These are phyloP conservation scores for Hamigera avellanea DNA, from an alignment of 495 filamentous ascomycete genomes.

Conservation along the genomic window DNA sequence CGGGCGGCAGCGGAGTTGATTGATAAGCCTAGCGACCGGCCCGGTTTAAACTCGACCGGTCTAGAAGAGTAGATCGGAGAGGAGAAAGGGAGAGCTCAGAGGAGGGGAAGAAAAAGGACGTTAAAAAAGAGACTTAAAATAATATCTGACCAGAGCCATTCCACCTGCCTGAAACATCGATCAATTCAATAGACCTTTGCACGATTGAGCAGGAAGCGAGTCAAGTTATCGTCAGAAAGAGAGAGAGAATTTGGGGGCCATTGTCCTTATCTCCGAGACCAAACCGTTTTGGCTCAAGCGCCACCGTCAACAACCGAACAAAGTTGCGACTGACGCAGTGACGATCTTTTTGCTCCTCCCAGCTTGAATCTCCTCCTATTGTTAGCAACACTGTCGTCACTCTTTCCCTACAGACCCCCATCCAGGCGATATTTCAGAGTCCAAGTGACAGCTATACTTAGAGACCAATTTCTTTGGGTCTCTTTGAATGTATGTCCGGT, in stretches of 20 bases:
- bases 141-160: not conserved
- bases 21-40: conserved; percentile 16
- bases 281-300: conserved; percentile 6
- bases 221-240: conserved; percentile 1
- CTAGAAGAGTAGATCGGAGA: not conserved
- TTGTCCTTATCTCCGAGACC: conserved; percentile 17
- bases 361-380: too few relatives aligned
- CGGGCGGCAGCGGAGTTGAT: conserved; percentile 12
- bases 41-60: not conserved
- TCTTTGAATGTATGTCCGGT: conserved; percentile 15
- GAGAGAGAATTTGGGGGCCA: too few relatives aligned
- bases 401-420: too few relatives aligned
- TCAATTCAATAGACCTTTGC: not conserved
- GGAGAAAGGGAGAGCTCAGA: not conserved
- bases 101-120: not conserved
- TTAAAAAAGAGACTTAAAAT: not conserved
- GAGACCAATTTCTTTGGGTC: not conserved
- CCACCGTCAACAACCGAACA: conserved; percentile 13
- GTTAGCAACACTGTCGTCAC: too few relatives aligned
- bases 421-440: not conserved
- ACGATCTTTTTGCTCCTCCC: too few relatives aligned
- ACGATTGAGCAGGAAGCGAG: too few relatives aligned
- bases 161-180: not conserved
- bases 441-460: not conserved
- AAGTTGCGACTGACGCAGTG: conserved; percentile 11